phyloP scores from a whole-genome alignment of 2,329 filamentous ascomycete species.

The Botryotinia narcissicola region DNA sequence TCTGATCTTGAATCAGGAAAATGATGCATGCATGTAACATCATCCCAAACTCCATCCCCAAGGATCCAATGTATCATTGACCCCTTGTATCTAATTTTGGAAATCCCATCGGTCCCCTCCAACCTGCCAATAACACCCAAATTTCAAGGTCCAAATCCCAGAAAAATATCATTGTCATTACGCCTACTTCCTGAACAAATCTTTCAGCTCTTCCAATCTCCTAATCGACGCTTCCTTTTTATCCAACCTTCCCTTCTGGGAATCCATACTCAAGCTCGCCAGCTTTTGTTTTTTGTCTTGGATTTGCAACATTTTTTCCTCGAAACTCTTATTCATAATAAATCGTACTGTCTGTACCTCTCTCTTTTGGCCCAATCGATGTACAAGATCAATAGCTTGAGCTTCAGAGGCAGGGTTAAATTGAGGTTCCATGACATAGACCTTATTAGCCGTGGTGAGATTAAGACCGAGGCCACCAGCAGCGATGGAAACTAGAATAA shows the following conservation, averaged over 20 bases:
- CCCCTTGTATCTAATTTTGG: background rate
- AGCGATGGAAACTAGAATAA: constrained; percentile 89
- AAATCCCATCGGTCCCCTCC: too few relatives aligned
- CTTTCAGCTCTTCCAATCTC: constrained; percentile 56
- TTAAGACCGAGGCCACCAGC: constrained; percentile 92
- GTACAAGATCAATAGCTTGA: constrained; percentile 90
- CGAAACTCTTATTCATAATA: constrained; percentile 87
- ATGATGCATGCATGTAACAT: background rate
- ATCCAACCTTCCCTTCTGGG: constrained; percentile 39
- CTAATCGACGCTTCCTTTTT: constrained; percentile 39
- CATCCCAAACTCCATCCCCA: background rate
- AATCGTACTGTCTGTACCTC: constrained; percentile 83
- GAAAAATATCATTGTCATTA: background rate
- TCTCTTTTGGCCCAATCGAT: constrained; percentile 86
- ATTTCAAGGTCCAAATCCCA: background rate
- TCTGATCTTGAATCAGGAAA: background rate
- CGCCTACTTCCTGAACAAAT: constrained; percentile 48
- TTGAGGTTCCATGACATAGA: constrained; percentile 97
- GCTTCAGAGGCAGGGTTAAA: constrained; percentile 95
- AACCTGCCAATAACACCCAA: constrained; percentile 2
- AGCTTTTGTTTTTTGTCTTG: constrained; percentile 92
- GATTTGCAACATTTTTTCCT: constrained; percentile 87
- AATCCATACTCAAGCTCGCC: constrained; percentile 81
- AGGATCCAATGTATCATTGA: background rate
- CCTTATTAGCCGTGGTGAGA: constrained; percentile 77